Evolutionary conservation across 2,329 filamentous ascomycete species (phyloP).

Genomic region (Paracoccidioides lutzii): DNA sequence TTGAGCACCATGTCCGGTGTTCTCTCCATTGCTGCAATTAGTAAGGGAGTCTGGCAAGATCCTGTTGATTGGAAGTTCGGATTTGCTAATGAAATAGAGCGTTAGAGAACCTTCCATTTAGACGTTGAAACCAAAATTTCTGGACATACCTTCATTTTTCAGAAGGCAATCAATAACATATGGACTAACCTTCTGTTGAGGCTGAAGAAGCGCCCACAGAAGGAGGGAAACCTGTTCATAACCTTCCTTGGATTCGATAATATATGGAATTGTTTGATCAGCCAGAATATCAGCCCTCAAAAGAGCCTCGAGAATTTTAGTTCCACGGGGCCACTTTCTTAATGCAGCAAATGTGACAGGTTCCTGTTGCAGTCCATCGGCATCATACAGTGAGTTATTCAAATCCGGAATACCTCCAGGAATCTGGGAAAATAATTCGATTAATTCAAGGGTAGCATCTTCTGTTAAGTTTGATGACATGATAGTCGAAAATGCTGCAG

Average conservation of each 20-base stretch:
- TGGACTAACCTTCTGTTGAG: slow-evolving; percentile 50
- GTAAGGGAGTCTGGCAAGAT: slow-evolving; percentile 45
- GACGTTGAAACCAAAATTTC: background rate
- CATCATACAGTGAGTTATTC: slow-evolving; percentile 31
- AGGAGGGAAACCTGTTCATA: slow-evolving; percentile 46
- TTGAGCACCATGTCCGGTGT: slow-evolving; percentile 46
- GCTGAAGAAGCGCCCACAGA: slow-evolving; percentile 49
- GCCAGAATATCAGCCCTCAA: slow-evolving; percentile 48
- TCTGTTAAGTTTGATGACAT: slow-evolving; percentile 42
- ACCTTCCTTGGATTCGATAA: slow-evolving; percentile 37
- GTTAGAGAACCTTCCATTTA: slow-evolving; percentile 8
- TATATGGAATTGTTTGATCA: slow-evolving; percentile 38
- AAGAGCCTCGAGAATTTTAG: slow-evolving; percentile 39
- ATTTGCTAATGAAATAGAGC: slow-evolving; percentile 32
- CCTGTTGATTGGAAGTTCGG: slow-evolving; percentile 42
- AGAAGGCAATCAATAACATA: slow-evolving; percentile 45
- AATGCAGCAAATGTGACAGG: slow-evolving; percentile 44
- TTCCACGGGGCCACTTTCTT: slow-evolving; percentile 43
- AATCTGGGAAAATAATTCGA: slow-evolving; percentile 35
- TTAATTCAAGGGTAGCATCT: slow-evolving; percentile 38
- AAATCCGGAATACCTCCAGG: slow-evolving; percentile 4
- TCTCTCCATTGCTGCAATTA: slow-evolving; percentile 45
- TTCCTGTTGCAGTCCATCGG: slow-evolving; percentile 31
- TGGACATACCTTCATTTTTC: slow-evolving; percentile 28
- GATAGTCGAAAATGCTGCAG: slow-evolving; percentile 43